Base-by-base conservation (phyloP, 129 eudicot genomes). In the Centella asiatica region DNA sequence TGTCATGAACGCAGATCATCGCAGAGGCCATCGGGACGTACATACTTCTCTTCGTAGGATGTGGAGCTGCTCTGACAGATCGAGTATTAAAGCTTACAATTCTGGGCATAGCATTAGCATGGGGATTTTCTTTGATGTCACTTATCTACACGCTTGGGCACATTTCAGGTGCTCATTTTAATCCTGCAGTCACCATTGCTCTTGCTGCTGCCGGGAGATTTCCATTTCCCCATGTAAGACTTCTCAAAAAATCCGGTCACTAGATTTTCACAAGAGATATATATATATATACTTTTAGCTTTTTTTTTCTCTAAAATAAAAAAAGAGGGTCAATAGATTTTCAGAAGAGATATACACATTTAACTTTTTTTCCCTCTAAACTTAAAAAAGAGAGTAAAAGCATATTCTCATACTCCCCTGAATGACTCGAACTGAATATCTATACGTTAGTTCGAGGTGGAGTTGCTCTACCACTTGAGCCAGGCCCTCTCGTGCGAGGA, bases 21-120 rank as follows among this genome's bases (percentile, higher is more conserved):
- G 85, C 93, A 33, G 87, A 85, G 78, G 62, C 75, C n/a, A 11
- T 81, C 32, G 93, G 93, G 15, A 85, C 87, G 5, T 81, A 75
- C 59, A 75, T 85, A 46, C 71, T 81, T 56, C 74, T 85, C 12
- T 85, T 80, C 42, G 81, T 48, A 11, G 93, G 94, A 17, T 76
- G 83, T 73, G 85, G 83, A 13, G 74, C 77, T 33, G 85, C 85
- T 54, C 85, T 81, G 44, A 80, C 69, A 1, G 78, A 78, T 42
- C 71, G 85, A 81, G 82, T 72, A 44, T 49, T 52, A 14, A 31
- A 76, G 23, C 69, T 80, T 31, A 74, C 87, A 9, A 75, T 77
- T 31, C 25, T 80, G 25, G 92, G 84, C 14, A 67, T 74, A 42
- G 92, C 84, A n/a, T 12, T 77, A 68, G 87, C 70, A 31, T 79